These are phyloP conservation scores for Trifolium subterraneum DNA, from an alignment of 306 rosid genomes.

Conservation along the genomic window DNA sequence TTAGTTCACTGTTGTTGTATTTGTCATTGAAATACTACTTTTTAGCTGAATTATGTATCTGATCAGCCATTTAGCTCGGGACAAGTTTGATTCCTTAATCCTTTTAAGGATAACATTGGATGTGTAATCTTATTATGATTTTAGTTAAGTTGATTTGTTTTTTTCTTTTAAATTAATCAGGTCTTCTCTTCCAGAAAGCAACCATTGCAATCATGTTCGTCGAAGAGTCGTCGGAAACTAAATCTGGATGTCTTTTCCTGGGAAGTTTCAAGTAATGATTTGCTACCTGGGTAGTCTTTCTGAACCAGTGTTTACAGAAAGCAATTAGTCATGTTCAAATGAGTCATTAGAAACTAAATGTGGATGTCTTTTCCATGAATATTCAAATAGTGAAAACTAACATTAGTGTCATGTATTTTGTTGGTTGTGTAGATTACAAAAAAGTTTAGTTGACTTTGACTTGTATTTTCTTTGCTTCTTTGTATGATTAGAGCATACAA, in stretches of 20 bases:
- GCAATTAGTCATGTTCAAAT: background rate
- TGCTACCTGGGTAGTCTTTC: background rate
- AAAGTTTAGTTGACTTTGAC: too few species aligned
- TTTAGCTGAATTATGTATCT: conserved; percentile 42
- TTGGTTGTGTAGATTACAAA: background rate
- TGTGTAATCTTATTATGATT: background rate
- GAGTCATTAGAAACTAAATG: background rate
- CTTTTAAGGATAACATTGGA: background rate
- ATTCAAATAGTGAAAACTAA: background rate
- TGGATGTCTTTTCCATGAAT: background rate
- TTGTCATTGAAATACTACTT: conserved; percentile 11
- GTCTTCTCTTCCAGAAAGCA: background rate
- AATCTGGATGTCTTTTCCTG: background rate
- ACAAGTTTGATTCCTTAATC: background rate
- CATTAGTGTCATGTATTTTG: background rate
- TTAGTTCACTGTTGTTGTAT: conserved; percentile 17
- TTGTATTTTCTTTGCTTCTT: too few species aligned
- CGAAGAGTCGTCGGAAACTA: background rate
- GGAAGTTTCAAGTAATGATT: background rate
- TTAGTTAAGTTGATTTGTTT: background rate
- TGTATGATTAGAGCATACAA: too few species aligned
- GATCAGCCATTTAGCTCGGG: conserved; percentile 14
- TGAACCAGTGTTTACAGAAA: background rate
- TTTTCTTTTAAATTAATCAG: conserved; percentile 7
- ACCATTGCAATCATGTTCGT: background rate